Evolutionary conservation across 129 eudicot genomes (phyloP).

Genomic region (Tagetes patula): DNA sequence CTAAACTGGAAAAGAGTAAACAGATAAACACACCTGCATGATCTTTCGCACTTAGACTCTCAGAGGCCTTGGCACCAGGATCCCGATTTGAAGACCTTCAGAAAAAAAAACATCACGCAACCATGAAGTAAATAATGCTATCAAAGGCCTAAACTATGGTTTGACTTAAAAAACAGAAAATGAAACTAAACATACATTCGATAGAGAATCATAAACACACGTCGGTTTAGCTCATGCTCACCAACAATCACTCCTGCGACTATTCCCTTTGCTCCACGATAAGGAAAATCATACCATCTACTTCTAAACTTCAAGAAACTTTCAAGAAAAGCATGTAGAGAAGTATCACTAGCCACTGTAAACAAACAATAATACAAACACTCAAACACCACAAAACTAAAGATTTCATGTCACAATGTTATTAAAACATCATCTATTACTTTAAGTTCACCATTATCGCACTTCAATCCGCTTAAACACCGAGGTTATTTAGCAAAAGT

Average conservation of each 20-base stretch:
- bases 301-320: slow-evolving; percentile 82
- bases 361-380: slow-evolving; percentile 10
- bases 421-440: background rate
- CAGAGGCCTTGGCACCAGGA: slow-evolving; percentile 84
- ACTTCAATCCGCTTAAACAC: slow-evolving; percentile 10
- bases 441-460: background rate
- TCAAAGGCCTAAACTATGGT: background rate
- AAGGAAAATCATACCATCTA: slow-evolving; percentile 97
- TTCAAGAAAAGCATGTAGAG: slow-evolving; percentile 73
- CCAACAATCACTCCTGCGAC: slow-evolving; percentile 97
- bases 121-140: slow-evolving; percentile 16
- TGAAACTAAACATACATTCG: slow-evolving; percentile 58
- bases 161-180: background rate
- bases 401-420: background rate
- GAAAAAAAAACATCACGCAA: slow-evolving; percentile 15
- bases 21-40: slow-evolving; percentile 66
- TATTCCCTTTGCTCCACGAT: slow-evolving; percentile 76
- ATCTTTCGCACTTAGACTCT: slow-evolving; percentile 71
- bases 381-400: slow-evolving; percentile 4
- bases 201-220: slow-evolving; percentile 90
- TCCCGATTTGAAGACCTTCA: slow-evolving; percentile 88
- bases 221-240: slow-evolving; percentile 79
- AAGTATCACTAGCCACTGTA: slow-evolving; percentile 81
- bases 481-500: background rate
- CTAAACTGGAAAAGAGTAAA: background rate